These are phyloP conservation scores for Globisporangium apiculatum DNA, from an alignment of 352 stramenopile species.

Conservation along the genomic window DNA sequence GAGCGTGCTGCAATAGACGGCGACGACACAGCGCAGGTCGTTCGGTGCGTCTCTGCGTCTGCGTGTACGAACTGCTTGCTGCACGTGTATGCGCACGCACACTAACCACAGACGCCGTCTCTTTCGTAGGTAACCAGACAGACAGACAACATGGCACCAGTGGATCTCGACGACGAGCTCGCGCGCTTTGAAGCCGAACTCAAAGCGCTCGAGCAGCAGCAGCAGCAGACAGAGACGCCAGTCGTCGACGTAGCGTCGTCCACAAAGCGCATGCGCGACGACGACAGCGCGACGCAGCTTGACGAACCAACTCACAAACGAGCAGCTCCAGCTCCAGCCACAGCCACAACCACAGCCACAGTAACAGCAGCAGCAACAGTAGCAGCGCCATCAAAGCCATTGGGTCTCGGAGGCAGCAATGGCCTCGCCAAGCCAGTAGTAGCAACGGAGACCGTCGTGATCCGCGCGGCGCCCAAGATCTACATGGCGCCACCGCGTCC, in stretches of 20 bases:
- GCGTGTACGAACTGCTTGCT: too few species aligned
- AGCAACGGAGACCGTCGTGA: slow-evolving; percentile 17
- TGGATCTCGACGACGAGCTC: slow-evolving; percentile 70
- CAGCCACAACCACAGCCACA: too few species aligned
- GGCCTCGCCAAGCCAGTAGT: slow-evolving; percentile 9
- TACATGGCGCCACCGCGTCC: slow-evolving; percentile 68
- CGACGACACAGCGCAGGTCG: not conserved
- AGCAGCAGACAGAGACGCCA: slow-evolving; percentile 7
- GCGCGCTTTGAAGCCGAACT: slow-evolving; percentile 79
- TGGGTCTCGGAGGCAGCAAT: slow-evolving; percentile 2
- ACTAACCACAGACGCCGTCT: not conserved
- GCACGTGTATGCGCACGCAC: not conserved
- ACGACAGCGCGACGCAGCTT: slow-evolving; percentile 9
- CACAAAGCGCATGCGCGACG: slow-evolving; percentile 25
- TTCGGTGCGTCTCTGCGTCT: too few species aligned
- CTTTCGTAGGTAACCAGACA: not conserved
- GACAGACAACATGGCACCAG: slow-evolving; percentile 24
- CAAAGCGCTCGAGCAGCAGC: slow-evolving; percentile 60
- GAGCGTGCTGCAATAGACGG: not conserved
- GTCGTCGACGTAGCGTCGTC: not conserved
- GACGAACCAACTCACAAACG: slow-evolving; percentile 24
- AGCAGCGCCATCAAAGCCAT: slow-evolving; percentile 6
- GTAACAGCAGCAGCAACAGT: too few species aligned
- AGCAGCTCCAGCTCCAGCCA: not conserved
- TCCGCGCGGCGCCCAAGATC: slow-evolving; percentile 41